Conservation (phyloP, 768 basidiomycete genomes). For the Dentipellis fragilis region DNA sequence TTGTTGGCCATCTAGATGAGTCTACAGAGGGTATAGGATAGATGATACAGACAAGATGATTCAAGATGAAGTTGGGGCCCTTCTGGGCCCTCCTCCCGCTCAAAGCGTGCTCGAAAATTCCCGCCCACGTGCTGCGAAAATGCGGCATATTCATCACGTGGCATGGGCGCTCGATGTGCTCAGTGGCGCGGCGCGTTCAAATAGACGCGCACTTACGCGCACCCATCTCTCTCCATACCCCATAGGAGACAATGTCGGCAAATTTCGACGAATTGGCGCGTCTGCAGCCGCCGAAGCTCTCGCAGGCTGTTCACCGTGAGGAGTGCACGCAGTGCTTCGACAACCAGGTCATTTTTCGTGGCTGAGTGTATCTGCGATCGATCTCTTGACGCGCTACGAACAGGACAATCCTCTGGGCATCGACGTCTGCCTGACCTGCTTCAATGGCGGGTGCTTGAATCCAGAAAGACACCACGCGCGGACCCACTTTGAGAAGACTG, state of each 20-base stretch:
- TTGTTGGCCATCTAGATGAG: slow-evolving; percentile 28
- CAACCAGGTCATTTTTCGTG: slow-evolving; percentile 49
- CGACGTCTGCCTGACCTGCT: slow-evolving; percentile 87
- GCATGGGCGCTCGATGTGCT: too few species aligned
- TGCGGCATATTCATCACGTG: too few species aligned
- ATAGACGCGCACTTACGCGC: slow-evolving; percentile 14
- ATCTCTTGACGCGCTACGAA: not conserved
- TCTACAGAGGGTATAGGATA: slow-evolving; percentile 2
- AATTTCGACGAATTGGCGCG: slow-evolving; percentile 32
- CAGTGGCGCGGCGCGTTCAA: slow-evolving; percentile 20
- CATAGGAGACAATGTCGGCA: slow-evolving; percentile 26
- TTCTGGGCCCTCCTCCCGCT: not conserved
- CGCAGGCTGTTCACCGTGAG: slow-evolving; percentile 75
- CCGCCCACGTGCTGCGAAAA: not conserved
- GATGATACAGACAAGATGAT: not conserved
- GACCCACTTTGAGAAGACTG: slow-evolving; percentile 61
- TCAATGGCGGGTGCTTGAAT: slow-evolving; percentile 83
- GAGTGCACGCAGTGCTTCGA: slow-evolving; percentile 99
- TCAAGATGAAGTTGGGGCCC: not conserved
- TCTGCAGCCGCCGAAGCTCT: slow-evolving; percentile 48
- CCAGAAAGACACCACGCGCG: slow-evolving; percentile 58
- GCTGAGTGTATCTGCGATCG: not conserved
- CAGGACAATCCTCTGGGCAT: slow-evolving; percentile 70
- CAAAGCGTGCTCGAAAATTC: not conserved
- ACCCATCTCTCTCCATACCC: too few species aligned